Base-by-base conservation (phyloP, 2,329 filamentous ascomycete species). In the Rutstroemia sp. region DNA sequence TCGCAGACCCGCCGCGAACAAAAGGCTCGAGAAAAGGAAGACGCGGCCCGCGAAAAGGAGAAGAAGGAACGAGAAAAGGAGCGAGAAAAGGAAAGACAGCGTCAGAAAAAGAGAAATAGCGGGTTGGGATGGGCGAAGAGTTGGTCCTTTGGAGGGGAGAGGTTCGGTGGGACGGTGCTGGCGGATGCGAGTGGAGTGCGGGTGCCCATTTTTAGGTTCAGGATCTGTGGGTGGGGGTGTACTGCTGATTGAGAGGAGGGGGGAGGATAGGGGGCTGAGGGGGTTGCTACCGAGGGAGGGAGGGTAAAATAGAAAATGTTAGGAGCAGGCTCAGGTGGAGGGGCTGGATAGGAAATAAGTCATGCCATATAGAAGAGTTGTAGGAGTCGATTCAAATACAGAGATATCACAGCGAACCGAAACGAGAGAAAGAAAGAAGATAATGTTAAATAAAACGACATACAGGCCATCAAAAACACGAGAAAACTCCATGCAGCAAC, bases 241-340 rank as follows among this genome's bases (percentile, higher is more conserved):
- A 37, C 17, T 49, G 39, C 7, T 42, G 39, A 42, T n/a, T 42
- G 39, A 42, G n/a, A n/a, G n/a, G n/a, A n/a, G n/a, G 45, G 44
- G 42, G 54, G 38, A 37, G 30, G 37, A 37, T 44, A 14, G 47
- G 34, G 21, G 34, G 16, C 4, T 16, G 25, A 27, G 47, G 47
- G 12, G 5, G 7, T 62, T 48, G 64, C 66, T 58, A 64, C 66
- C 60, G 65, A 65, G 21, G 1, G 23, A 14, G 19, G 23, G 25
- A 39, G 39, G 27, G 46, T 16, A 16, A 12, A 44, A 34, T 2
- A 42, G 30, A n/a, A 42, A 23, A 8, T 19, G 39, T 17, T 8
- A 21, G 49, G 45, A 49, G 51, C 42, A 58, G 58, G 14, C 51
- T 34, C 9, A 34, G 30, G 30, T 12, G 30, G 9, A 34, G 30